Conservation (phyloP, 2,329 filamentous ascomycete species). For the Calonectria ilicicola region DNA sequence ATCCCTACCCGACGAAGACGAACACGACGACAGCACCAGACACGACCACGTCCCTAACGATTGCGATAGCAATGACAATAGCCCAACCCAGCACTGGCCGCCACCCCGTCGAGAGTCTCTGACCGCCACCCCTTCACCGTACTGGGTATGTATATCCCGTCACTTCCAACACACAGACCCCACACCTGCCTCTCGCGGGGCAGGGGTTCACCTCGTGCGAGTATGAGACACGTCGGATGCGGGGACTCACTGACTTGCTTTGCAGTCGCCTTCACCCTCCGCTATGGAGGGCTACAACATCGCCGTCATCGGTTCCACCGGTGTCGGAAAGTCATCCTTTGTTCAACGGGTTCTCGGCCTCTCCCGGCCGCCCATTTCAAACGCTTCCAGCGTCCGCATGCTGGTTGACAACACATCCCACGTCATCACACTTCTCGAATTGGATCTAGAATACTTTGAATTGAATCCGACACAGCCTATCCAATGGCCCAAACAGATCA, state of each 20-base stretch:
- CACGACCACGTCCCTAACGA: slow-evolving; percentile 32
- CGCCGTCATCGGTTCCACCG: slow-evolving; percentile 73
- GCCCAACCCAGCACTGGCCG: slow-evolving; percentile 52
- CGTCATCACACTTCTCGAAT: slow-evolving; percentile 72
- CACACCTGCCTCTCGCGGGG: slow-evolving; percentile 35
- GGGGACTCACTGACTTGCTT: slow-evolving; percentile 41
- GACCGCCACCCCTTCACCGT: slow-evolving; percentile 52
- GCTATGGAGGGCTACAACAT: slow-evolving; percentile 73
- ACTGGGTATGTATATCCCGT: slow-evolving; percentile 51
- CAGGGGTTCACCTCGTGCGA: slow-evolving; percentile 34
- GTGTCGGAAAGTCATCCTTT: slow-evolving; percentile 77
- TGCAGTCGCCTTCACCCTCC: slow-evolving; percentile 45
- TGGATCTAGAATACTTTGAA: slow-evolving; percentile 75
- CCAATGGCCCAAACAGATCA: slow-evolving; percentile 75
- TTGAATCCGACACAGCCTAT: slow-evolving; percentile 68
- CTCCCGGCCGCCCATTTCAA: slow-evolving; percentile 62
- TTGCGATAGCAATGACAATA: slow-evolving; percentile 42
- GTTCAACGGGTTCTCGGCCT: slow-evolving; percentile 73
- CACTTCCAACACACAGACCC: slow-evolving; percentile 36
- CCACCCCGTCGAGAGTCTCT: slow-evolving; percentile 63
- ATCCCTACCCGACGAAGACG: slow-evolving; percentile 43
- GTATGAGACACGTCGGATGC: slow-evolving; percentile 28
- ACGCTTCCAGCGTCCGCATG: slow-evolving; percentile 68
- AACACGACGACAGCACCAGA: slow-evolving; percentile 51
- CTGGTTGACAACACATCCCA: slow-evolving; percentile 69